Percentiles rank a stretch among this genome's conserved stretches.
phyloP scores from a whole-genome alignment of 1,284 basidiomycete species.

The Singerocomus inundabilis region DNA sequence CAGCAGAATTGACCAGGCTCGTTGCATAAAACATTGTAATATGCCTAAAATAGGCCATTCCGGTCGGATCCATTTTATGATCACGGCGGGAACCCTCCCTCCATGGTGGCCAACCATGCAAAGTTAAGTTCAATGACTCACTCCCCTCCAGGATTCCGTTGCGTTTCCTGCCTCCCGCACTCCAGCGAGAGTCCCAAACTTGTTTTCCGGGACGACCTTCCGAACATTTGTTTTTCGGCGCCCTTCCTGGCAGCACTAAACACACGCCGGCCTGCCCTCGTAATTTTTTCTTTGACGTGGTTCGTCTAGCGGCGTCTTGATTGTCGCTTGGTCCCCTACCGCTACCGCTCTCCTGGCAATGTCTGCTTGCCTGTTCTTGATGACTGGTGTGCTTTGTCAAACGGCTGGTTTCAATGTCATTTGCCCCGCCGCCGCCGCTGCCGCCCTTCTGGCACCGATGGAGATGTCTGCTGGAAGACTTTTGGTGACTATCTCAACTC shows the following conservation, averaged over 20 bases:
- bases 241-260: neutral
- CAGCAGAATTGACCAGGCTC: neutral
- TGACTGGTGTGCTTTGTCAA: neutral
- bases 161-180: neutral
- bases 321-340: neutral
- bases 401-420: neutral
- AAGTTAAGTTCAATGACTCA: neutral
- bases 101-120: neutral
- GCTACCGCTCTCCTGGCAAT: neutral
- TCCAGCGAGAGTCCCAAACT: neutral
- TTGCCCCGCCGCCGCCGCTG: neutral
- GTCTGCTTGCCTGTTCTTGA: neutral
- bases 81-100: neutral
- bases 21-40: too few species aligned
- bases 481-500: too few species aligned
- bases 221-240: neutral
- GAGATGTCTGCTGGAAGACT: neutral
- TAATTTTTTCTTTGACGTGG: neutral
- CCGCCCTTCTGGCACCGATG: neutral
- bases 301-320: neutral
- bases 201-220: neutral
- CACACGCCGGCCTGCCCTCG: too few species aligned
- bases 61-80: too few species aligned
- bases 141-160: neutral
- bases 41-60: too few species aligned